Conservation (phyloP, 1,284 basidiomycete species). For the Phaffia rhodozyma region DNA sequence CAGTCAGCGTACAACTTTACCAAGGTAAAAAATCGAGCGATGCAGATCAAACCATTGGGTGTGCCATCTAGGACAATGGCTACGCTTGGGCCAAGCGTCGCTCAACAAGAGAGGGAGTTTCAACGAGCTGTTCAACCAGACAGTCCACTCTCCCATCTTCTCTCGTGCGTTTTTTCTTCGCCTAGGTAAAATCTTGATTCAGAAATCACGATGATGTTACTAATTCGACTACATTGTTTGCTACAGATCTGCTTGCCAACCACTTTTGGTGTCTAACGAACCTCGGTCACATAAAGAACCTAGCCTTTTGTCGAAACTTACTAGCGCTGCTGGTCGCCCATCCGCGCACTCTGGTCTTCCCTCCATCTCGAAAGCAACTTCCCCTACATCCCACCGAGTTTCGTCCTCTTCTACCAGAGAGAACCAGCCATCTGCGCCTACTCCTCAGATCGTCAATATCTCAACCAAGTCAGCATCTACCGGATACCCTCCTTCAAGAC, state of each 20-base stretch:
- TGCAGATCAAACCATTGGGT: slow-evolving; percentile 14
- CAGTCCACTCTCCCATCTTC: slow-evolving; percentile 80
- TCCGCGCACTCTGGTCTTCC: not conserved
- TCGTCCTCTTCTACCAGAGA: not conserved
- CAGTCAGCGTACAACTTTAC: slow-evolving; percentile 60
- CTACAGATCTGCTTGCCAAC: slow-evolving; percentile 65
- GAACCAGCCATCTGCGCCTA: slow-evolving; percentile 17
- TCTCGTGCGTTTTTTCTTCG: slow-evolving; percentile 37
- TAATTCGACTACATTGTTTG: not conserved
- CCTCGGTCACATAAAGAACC: slow-evolving; percentile 26
- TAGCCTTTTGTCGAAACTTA: slow-evolving; percentile 68
- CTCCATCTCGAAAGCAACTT: not conserved
- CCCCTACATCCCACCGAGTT: not conserved
- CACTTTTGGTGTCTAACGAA: slow-evolving; percentile 55
- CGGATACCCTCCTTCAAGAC: not conserved
- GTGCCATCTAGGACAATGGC: slow-evolving; percentile 8
- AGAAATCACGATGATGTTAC: not conserved
- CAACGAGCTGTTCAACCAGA: slow-evolving; percentile 89
- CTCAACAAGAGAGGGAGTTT: slow-evolving; percentile 90
- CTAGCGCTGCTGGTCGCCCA: slow-evolving; percentile 1
- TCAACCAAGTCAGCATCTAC: not conserved
- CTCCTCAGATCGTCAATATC: slow-evolving; percentile 24
- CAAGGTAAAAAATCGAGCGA: slow-evolving; percentile 21
- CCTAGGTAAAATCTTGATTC: not conserved
- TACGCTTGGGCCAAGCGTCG: slow-evolving; percentile 39